Evolutionary conservation across 352 stramenopile genomes (phyloP).

Genomic region (Globisporangium heterothallicum): DNA sequence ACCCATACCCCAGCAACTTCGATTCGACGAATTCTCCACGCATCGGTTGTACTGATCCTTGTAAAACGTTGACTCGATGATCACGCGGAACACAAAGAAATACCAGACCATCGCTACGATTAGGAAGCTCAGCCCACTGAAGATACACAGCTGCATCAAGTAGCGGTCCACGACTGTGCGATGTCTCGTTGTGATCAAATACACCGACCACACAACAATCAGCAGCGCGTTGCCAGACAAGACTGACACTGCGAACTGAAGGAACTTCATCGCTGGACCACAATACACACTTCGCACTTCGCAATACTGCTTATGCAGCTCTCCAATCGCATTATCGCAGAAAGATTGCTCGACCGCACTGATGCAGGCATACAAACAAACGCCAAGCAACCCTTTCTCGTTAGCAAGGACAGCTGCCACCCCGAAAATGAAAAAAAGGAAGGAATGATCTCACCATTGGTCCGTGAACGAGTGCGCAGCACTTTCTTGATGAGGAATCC

Average conservation of each 20-base stretch:
- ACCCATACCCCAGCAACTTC: slow-evolving; percentile 74
- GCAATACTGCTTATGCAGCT: slow-evolving; percentile 74
- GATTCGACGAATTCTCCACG: slow-evolving; percentile 39
- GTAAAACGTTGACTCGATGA: slow-evolving; percentile 75
- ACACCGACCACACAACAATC: slow-evolving; percentile 38
- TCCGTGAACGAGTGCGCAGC: slow-evolving; percentile 42
- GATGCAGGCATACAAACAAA: not conserved
- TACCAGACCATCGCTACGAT: slow-evolving; percentile 57
- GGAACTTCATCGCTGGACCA: slow-evolving; percentile 40
- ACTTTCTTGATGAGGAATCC: slow-evolving; percentile 59
- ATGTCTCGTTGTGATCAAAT: slow-evolving; percentile 42
- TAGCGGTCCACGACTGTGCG: slow-evolving; percentile 65
- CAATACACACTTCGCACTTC: slow-evolving; percentile 72
- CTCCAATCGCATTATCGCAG: slow-evolving; percentile 43
- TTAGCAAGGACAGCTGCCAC: no score
- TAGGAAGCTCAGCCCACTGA: slow-evolving; percentile 45
- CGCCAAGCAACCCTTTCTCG: not conserved
- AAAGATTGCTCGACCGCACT: slow-evolving; percentile 34
- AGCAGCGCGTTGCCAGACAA: slow-evolving; percentile 45
- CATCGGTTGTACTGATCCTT: slow-evolving; percentile 76
- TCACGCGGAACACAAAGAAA: slow-evolving; percentile 47
- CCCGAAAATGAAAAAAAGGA: no score
- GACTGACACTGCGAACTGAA: slow-evolving; percentile 53
- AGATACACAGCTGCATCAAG: slow-evolving; percentile 66
- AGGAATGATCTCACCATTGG: slow-evolving; percentile 74